A percentile compares a stretch with the other conserved stretches of the same genome.
These are phyloP conservation scores for Nymphaea colorata DNA, from an alignment of 164 flowering plant genomes.

Conservation along the genomic window DNA sequence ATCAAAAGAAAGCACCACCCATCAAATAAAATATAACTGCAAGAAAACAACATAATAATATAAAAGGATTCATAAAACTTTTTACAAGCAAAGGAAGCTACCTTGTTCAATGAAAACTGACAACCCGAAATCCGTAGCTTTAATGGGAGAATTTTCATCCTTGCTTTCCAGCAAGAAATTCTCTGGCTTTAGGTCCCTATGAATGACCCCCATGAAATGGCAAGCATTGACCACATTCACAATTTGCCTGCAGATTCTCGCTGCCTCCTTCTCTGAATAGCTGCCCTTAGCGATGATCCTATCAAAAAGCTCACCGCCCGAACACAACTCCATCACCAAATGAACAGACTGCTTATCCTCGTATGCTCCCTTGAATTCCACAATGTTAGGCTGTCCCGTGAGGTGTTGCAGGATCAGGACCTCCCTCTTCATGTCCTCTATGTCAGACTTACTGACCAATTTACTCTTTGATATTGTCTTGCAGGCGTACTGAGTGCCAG, in stretches of 20 bases:
- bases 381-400: slow-evolving; percentile 44
- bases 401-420: slow-evolving; percentile 61
- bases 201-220: slow-evolving; percentile 56
- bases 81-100: slow-evolving; percentile 2
- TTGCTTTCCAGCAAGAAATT: slow-evolving; percentile 44
- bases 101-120: slow-evolving; percentile 58
- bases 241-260: slow-evolving; percentile 37
- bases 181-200: slow-evolving; percentile 53
- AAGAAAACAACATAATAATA: too few species aligned
- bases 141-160: slow-evolving; percentile 45
- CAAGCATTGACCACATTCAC: slow-evolving; percentile 53
- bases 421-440: slow-evolving; percentile 53
- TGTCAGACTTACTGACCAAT: slow-evolving; percentile 34
- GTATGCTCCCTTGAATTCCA: slow-evolving; percentile 42
- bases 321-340: slow-evolving; percentile 44
- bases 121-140: slow-evolving; percentile 48
- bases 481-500: slow-evolving; percentile 38
- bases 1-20: too few species aligned
- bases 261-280: slow-evolving; percentile 47
- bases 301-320: slow-evolving; percentile 57
- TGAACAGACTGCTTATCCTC: slow-evolving; percentile 42
- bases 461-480: slow-evolving; percentile 48
- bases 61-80: neutral
- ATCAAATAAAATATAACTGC: too few species aligned
- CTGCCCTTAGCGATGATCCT: slow-evolving; percentile 49